A percentile compares a stretch with the other conserved stretches of the same genome.
Evolutionary conservation across 768 basidiomycete genomes (phyloP).

Genomic region (Tricholoma terreum): DNA sequence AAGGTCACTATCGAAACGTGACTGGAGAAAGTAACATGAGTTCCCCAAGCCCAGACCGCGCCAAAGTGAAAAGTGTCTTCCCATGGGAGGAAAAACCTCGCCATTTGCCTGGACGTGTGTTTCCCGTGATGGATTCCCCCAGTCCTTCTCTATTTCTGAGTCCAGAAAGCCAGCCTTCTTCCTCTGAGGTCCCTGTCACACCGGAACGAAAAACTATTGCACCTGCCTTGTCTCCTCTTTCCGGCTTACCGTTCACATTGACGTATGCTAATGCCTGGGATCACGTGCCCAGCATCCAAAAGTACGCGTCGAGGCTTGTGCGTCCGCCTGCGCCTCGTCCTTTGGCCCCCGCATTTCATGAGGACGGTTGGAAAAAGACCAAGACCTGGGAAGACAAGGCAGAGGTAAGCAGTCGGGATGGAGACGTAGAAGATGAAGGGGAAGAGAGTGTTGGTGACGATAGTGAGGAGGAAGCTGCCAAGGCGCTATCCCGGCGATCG

Average conservation of each 20-base stretch:
- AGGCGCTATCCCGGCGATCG: conserved; percentile 23
- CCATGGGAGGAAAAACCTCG: conserved; percentile 92
- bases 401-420: conserved; percentile 76
- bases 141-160: conserved; percentile 44
- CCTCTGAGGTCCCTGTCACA: conserved; percentile 34
- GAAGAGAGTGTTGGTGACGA: conserved; percentile 46
- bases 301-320: conserved; percentile 62
- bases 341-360: conserved; percentile 50
- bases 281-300: conserved; percentile 71
- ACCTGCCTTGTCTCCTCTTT: conserved; percentile 38
- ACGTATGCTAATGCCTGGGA: conserved; percentile 87
- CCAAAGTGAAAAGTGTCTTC: conserved; percentile 76
- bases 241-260: conserved; percentile 55
- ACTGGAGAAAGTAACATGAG: conserved; percentile 44
- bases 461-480: conserved; percentile 33
- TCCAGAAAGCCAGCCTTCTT: conserved; percentile 36
- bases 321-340: conserved; percentile 43
- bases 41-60: conserved; percentile 60
- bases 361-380: conserved; percentile 36
- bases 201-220: conserved; percentile 28
- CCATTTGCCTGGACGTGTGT: conserved; percentile 64
- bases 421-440: conserved; percentile 75
- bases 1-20: conserved; percentile 74
- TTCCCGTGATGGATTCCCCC: conserved; percentile 62
- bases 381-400: conserved; percentile 51